phyloP scores from a whole-genome alignment of 495 filamentous ascomycete species.

The Aspergillus diversus region DNA sequence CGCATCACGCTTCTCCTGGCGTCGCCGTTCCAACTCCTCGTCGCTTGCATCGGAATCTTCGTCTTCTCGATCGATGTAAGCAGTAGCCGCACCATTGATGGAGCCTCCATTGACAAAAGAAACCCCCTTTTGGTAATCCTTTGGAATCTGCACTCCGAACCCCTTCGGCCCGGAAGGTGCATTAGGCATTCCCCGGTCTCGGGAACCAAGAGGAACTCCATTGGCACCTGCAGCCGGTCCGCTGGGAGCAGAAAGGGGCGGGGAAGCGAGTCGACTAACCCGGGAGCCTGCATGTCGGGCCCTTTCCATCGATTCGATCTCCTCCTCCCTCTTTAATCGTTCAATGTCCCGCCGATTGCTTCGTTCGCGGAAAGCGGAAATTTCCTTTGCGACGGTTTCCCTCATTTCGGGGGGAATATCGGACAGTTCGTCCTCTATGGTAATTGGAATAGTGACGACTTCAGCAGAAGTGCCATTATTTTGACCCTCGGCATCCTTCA shows the following conservation, averaged over 20 bases:
- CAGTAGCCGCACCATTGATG: conserved; percentile 59
- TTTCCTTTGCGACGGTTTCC: conserved; percentile 94
- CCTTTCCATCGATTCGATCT: conserved; percentile 86
- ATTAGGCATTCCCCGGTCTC: conserved; percentile 69
- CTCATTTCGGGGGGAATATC: conserved; percentile 97
- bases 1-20: conserved; percentile 67
- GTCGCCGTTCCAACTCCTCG: conserved; percentile 77
- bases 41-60: conserved; percentile 91
- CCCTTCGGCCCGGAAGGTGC: conserved; percentile 81
- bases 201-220: conserved; percentile 83
- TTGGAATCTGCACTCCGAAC: conserved; percentile 71
- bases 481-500: conserved; percentile 65
- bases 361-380: conserved; percentile 88
- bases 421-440: conserved; percentile 88
- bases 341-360: conserved; percentile 88
- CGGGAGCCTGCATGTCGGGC: conserved; percentile 68
- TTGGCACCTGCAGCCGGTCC: conserved; percentile 77
- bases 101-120: conserved; percentile 84
- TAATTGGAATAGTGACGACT: conserved; percentile 88
- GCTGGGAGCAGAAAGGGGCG: conserved; percentile 64
- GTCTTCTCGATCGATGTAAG: conserved; percentile 68
- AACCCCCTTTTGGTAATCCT: conserved; percentile 81
- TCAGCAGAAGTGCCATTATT: conserved; percentile 61
- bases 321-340: conserved; percentile 83
- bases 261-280: conserved; percentile 70